A percentile compares a stretch with the other conserved stretches of the same genome.
Evolutionary conservation across 2,329 filamentous ascomycete species (phyloP).

Genomic region (Phaeosphaeriaceae sp.): DNA sequence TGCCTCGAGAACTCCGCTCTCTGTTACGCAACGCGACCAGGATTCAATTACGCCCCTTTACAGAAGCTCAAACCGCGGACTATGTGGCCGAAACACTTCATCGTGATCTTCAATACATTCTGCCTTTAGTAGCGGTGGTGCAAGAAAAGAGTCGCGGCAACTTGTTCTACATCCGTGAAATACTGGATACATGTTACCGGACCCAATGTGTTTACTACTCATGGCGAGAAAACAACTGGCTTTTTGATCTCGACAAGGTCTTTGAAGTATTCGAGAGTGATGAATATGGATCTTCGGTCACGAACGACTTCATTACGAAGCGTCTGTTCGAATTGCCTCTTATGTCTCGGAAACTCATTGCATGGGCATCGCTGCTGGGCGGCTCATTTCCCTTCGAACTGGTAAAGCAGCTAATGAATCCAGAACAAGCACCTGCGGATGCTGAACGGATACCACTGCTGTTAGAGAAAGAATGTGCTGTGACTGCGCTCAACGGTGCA

Average conservation of each 20-base stretch:
- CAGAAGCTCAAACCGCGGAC: constrained; percentile 78
- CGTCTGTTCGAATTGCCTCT: constrained; percentile 77
- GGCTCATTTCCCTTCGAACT: constrained; percentile 84
- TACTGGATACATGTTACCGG: constrained; percentile 84
- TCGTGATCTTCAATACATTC: constrained; percentile 71
- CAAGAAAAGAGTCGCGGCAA: constrained; percentile 90
- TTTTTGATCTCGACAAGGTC: constrained; percentile 80
- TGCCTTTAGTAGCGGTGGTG: constrained; percentile 80
- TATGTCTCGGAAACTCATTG: constrained; percentile 77
- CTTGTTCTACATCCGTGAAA: constrained; percentile 89
- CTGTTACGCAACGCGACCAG: constrained; percentile 60
- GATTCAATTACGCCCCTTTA: constrained; percentile 74
- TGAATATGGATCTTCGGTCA: constrained; percentile 78
- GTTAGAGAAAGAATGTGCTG: constrained; percentile 69
- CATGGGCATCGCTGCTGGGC: constrained; percentile 86
- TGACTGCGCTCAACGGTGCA: constrained; percentile 81
- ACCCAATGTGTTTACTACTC: constrained; percentile 92
- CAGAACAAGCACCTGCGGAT: constrained; percentile 62
- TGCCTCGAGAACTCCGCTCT: constrained; percentile 46
- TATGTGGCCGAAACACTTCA: constrained; percentile 86
- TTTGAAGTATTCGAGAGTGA: constrained; percentile 85
- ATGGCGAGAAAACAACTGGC: constrained; percentile 80
- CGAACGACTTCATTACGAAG: constrained; percentile 81
- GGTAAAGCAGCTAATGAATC: constrained; percentile 76
- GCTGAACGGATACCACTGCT: constrained; percentile 56